Evolutionary conservation across 805 yeast species (phyloP).

Genomic region (Candida loeiensis): DNA sequence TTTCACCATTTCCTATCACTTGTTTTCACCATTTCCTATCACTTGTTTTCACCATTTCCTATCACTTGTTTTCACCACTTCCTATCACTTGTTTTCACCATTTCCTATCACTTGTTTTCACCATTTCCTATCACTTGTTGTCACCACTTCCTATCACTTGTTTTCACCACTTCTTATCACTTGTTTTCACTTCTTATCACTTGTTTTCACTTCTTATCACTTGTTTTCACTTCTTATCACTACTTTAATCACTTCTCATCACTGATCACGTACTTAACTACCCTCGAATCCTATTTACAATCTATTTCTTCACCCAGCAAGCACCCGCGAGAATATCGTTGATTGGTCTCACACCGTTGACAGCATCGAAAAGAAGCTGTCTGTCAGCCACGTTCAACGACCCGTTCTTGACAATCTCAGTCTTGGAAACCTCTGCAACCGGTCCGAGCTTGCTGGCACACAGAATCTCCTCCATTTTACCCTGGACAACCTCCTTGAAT

Average conservation of each 20-base stretch:
- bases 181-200: no score
- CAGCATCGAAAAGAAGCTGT: conserved; percentile 28
- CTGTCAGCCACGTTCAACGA: conserved; percentile 25
- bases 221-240: background rate
- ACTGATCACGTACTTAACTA: background rate
- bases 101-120: no score
- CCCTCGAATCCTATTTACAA: background rate
- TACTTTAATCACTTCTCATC: background rate
- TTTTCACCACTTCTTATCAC: no score
- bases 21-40: no score
- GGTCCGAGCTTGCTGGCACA: conserved; percentile 9
- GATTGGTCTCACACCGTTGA: conserved; percentile 25
- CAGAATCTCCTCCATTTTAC: conserved; percentile 21
- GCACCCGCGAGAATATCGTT: conserved; percentile 25
- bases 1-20: no score
- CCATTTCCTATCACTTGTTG: no score
- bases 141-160: no score
- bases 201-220: no score
- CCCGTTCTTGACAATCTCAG: conserved; percentile 28
- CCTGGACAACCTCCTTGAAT: conserved; percentile 31
- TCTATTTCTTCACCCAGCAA: conserved; percentile 21
- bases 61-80: no score
- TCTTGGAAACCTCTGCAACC: conserved; percentile 19
- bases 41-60: no score
- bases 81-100: no score